Conservation (phyloP, 2,329 filamentous ascomycete genomes). For the Cyanodermella asteris region DNA sequence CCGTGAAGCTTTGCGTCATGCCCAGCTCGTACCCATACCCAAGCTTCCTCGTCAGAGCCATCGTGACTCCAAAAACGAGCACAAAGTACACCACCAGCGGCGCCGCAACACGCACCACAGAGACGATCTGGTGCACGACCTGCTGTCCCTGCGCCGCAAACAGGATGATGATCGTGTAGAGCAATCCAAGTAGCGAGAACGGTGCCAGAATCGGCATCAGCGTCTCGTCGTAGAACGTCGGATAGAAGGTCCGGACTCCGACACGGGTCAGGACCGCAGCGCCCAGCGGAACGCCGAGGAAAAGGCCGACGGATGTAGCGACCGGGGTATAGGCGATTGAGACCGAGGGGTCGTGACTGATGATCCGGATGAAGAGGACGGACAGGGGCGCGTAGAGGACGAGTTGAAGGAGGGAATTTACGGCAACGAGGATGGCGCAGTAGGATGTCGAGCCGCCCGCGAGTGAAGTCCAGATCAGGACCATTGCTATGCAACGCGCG, state of each 20-base stretch:
- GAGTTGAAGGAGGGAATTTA: slow-evolving; percentile 57
- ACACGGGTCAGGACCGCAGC: slow-evolving; percentile 61
- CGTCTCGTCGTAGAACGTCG: slow-evolving; percentile 40
- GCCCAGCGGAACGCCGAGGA: slow-evolving; percentile 63
- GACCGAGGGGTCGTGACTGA: slow-evolving; percentile 28
- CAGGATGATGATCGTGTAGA: slow-evolving; percentile 72
- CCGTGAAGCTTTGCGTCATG: slow-evolving; percentile 67
- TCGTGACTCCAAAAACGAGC: slow-evolving; percentile 48
- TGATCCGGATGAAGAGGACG: slow-evolving; percentile 47
- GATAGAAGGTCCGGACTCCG: slow-evolving; percentile 28
- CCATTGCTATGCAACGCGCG: slow-evolving; percentile 78
- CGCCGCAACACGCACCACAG: slow-evolving; percentile 59
- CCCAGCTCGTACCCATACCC: slow-evolving; percentile 52
- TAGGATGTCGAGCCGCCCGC: slow-evolving; percentile 62
- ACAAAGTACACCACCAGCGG: slow-evolving; percentile 66
- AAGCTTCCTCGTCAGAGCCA: slow-evolving; percentile 37
- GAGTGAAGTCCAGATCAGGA: slow-evolving; percentile 56
- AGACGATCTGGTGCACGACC: slow-evolving; percentile 64
- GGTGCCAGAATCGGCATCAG: slow-evolving; percentile 53
- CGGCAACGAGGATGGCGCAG: slow-evolving; percentile 56
- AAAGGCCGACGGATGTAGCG: slow-evolving; percentile 62
- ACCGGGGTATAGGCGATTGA: slow-evolving; percentile 40
- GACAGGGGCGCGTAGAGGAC: slow-evolving; percentile 49
- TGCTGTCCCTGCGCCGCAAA: slow-evolving; percentile 62
- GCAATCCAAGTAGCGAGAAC: slow-evolving; percentile 56